Base-by-base conservation (phyloP, 1,139 yeast species). In the Spathaspora sp. region DNA sequence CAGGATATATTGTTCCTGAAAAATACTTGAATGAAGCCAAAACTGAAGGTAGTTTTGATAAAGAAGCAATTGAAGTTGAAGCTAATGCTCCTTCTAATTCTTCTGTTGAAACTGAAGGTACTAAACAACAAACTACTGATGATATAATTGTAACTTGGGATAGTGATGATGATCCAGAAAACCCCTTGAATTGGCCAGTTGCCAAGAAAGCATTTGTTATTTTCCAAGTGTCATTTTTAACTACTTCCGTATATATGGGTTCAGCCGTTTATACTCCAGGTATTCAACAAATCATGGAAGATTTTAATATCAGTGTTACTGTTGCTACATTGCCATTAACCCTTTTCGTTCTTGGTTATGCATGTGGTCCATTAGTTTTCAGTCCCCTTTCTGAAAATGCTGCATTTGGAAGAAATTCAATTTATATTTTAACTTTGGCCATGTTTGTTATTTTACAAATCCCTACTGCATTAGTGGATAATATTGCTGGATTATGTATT, bases 331-430 rank as follows among this genome's bases (percentile, higher is more conserved):
- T 82, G 8, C 80, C 81, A 4, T 63, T 67, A 39, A 48, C 67
- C 6, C 44, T 64, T 43, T 67, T 57, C 52, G 81, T 81, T 11
- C 51, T 80, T 17, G 86, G 84, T 1, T 81, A 79, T 53, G 86
- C 84, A 23, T 41, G 77, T 27, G 84, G 84, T 0, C 84, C 84
- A 11, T 63, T 79, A 68, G 50, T 80, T 1, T 73, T 80, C 45
- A 70, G 82, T 2, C 86, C 87, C 1, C 49, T 81, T 48, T 72
- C 82, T 4, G 86, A 82, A 56, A 59, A 63, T 45, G 55, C 65
- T 8, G 64, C 64, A 15, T 73, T 82, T 46, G 89, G 89, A 3
- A 69, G 89, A 52, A 78, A 75, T 43, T 57, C 68, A 26, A 57
- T 68, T 39, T 70, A 70, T 50, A 52, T 67, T 41, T 42, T 55